Evolutionary conservation across 2,329 filamentous ascomycete species (phyloP), one percentile per base, ranked within the genome.

Genomic region (Albophoma yamanashiensis): DNA sequence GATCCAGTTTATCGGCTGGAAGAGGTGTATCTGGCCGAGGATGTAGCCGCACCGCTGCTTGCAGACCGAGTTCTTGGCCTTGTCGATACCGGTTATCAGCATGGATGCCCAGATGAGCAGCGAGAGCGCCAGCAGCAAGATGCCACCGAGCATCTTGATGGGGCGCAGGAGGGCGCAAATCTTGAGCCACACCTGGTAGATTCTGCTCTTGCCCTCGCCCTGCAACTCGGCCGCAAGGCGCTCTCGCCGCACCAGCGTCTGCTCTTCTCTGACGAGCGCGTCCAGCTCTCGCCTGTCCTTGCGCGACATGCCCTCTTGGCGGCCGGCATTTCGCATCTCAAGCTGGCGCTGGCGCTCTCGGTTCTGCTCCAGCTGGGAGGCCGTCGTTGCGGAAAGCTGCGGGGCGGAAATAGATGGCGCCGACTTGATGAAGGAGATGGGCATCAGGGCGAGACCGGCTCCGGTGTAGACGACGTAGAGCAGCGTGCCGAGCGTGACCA

Each of bases 11-110:
- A 97, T 79, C 1, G 94, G 94, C 72, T 99, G 94, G 79, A 97
- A 96, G 66, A 97, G 86, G 72, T 95, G 91, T 72, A 95, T 89
- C 69, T 80, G 82, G 52, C 87, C 91, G 5, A 99, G 82, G 57
- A 97, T 89, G 75, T 97, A 99, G 63, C 94, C 94, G 71, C 94
- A 99, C 67, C 85, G 87, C 61, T 86, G 79, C 73, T 94, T 93
- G 82, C 94, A 99, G 63, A 95, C 78, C 4, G 92, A 97, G 77
- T 97, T 97, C 73, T 89, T 92, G 42, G 92, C 91, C 78, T 97
- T 97, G 82, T 99, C 94, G 69, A 97, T 92, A 65, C 87, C 89
- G 0, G 93, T 97, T 70, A 97, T 89, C 66, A 97, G 82, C 91
- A 99, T 97, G 15, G 91, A 96, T 11, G 88, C 82, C 82, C 91